Evolutionary conservation across 345 rosid genomes (phyloP), one percentile per base, ranked within the genome.

Genomic region (Turnera subulata): DNA sequence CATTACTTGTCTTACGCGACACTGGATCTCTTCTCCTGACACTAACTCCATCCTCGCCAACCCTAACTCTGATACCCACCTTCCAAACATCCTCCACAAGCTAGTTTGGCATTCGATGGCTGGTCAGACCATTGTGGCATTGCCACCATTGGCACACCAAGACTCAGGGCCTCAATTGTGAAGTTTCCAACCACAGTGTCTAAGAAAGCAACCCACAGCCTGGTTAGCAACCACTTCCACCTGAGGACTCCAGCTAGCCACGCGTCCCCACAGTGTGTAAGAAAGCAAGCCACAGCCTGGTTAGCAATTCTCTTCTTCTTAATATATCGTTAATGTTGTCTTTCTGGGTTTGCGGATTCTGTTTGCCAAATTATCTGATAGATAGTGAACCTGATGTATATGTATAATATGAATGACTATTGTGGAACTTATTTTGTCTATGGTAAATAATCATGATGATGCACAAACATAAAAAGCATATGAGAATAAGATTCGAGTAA

Each of bases 131-230:
- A 72, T 10, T 32, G 50, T 12, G 69, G 68, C 72, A 62, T 58
- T 3, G 50, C 53, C 58, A 72, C 58, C 69, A 62, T 67, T 6
- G 72, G 68, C 39, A 72, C 72, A 14, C 45, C 76, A 46, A 66
- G 47, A 18, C 72, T 66, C 46, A 66, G 15, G 1, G 68, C 76
- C 45, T 72, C 76, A 5, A 66, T 40, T 6, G 72, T 72, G 6
- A 68, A 72, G 52, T n/a, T 62, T 62, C 76, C 68, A 72, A 13
- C 76, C 72, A n/a, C 51, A 56, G 13, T 66, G 69, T 1, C 65
- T 33, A 0, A 67, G 17, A 49, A 72, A 54, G 8, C 69, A 67
- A 6, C 69, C 76, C 6, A 58, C 15, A 0, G 68, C 45, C 33
- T 72, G 12, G 12, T 46, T 46, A 1, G 63, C 66, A 1, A 65